A percentile compares a stretch with the other conserved stretches of the same genome.
Conservation (phyloP, 768 basidiomycete genomes). For the Antrodiella citrinella region DNA sequence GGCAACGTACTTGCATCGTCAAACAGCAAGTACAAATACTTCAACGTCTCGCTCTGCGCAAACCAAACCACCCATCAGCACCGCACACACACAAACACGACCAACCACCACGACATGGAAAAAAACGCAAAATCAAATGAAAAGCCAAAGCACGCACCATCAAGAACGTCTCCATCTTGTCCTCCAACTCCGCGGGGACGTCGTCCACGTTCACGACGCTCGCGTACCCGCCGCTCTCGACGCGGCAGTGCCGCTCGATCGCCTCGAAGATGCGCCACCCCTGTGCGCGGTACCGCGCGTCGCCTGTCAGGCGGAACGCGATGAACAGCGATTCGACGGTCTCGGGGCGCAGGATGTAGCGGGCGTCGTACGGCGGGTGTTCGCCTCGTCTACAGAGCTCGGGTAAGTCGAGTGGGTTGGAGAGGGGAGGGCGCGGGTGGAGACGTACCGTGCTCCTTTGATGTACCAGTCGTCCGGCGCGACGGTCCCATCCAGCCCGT, state of each 20-base stretch:
- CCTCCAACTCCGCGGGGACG: slow-evolving; percentile 57
- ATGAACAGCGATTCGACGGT: slow-evolving; percentile 92
- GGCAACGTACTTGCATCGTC: slow-evolving; percentile 66
- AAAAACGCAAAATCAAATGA: not conserved
- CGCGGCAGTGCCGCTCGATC: slow-evolving; percentile 74
- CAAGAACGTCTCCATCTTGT: slow-evolving; percentile 96
- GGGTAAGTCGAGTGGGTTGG: not conserved
- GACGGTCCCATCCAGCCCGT: slow-evolving; percentile 37
- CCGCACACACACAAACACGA: too few relatives aligned
- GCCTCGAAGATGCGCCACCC: slow-evolving; percentile 89
- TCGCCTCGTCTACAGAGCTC: slow-evolving; percentile 17
- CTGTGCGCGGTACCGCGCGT: slow-evolving; percentile 68
- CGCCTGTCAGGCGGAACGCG: slow-evolving; percentile 84
- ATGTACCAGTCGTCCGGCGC: slow-evolving; percentile 82
- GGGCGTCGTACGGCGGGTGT: slow-evolving; percentile 60
- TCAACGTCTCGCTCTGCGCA: slow-evolving; percentile 86
- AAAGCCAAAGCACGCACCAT: slow-evolving; percentile 42
- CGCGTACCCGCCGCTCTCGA: slow-evolving; percentile 78
- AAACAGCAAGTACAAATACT: slow-evolving; percentile 88
- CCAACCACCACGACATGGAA: not conserved
- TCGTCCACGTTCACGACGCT: slow-evolving; percentile 80
- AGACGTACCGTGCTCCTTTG: slow-evolving; percentile 61
- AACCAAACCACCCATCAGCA: not conserved
- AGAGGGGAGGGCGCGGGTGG: not conserved
- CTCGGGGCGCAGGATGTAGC: slow-evolving; percentile 93